Evolutionary conservation across 2,329 filamentous ascomycete species (phyloP).

Genomic region (Lasiodiplodia gonubiensis): DNA sequence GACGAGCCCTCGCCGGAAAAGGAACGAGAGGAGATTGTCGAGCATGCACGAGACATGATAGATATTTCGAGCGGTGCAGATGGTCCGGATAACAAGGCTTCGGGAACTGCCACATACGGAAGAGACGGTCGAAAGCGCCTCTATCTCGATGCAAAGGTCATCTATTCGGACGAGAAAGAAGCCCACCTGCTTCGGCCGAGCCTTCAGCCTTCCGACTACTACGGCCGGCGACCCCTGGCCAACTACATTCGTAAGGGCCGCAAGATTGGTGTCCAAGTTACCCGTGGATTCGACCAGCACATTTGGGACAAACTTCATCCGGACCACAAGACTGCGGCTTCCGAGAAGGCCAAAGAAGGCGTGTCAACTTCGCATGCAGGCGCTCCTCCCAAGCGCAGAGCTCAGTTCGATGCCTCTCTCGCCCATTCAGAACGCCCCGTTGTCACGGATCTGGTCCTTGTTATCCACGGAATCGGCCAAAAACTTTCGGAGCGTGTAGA

Average conservation of each 20-base stretch:
- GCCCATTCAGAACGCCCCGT: slow-evolving; percentile 69
- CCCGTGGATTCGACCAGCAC: slow-evolving; percentile 82
- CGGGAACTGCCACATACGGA: slow-evolving; percentile 50
- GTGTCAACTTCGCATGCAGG: slow-evolving; percentile 53
- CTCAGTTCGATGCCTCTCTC: slow-evolving; percentile 62
- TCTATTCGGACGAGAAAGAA: slow-evolving; percentile 77
- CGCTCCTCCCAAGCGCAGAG: slow-evolving; percentile 45
- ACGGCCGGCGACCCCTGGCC: slow-evolving; percentile 78
- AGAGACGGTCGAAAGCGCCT: slow-evolving; percentile 58
- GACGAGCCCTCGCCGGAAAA: slow-evolving; percentile 43
- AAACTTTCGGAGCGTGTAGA: slow-evolving; percentile 94
- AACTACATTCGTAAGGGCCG: slow-evolving; percentile 82
- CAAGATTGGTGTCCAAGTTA: slow-evolving; percentile 83
- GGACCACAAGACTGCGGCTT: slow-evolving; percentile 48
- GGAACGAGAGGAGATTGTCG: slow-evolving; percentile 50
- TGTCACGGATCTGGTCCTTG: slow-evolving; percentile 85
- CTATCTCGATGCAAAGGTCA: slow-evolving; percentile 79
- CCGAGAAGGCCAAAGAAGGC: slow-evolving; percentile 51
- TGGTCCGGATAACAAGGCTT: slow-evolving; percentile 56
- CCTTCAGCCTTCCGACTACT: slow-evolving; percentile 82
- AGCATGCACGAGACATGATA: slow-evolving; percentile 54
- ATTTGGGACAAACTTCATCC: slow-evolving; percentile 78
- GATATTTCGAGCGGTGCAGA: slow-evolving; percentile 54
- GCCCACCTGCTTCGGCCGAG: slow-evolving; percentile 89
- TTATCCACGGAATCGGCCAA: slow-evolving; percentile 95